Base-by-base conservation (phyloP, 805 yeast genomes). In the Candida pseudoglaebosa region DNA sequence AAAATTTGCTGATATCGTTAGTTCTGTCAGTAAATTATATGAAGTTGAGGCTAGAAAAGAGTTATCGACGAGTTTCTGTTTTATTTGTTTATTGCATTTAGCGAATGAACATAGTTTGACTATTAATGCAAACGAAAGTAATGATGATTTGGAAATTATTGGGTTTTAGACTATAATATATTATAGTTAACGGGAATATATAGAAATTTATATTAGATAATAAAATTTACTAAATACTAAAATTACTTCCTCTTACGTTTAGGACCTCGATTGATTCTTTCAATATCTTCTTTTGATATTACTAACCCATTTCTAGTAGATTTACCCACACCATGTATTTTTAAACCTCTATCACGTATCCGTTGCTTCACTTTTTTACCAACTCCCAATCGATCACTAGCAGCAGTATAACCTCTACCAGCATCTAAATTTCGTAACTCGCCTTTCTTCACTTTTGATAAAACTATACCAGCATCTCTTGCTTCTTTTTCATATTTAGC, bases 381-480 rank as follows among this genome's bases (percentile, higher is more conserved):
- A 33, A 62, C 62, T 38, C 82, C 84, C 26, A 81, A 65, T 31
- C 80, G 53, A 41, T 68, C 76, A 29, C 76, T 70, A n/a, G 67
- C 51, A 9, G 68, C 59, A 10, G 79, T 74, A 13, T 71, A 71
- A 5, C 81, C 79, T 40, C 67, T 65, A 35, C 82, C 86, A 33
- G 70, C 63, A 46, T 75, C 70, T 46, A 77, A 53, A 39, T 67
- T 67, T 50, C 93, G 69, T 40, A 82, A 66, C 44, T 82, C 77
- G 5, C 88, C 90, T 60, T 80, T 82, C 49, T 70, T 72, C 19
- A 73, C 79, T 51, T 75, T 80, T 3, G 95, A 79, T 31, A 91
- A 65, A n/a, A 93, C 74, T 39, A 91, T 85, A 10, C 98, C 98
- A 4, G 95, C 95, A 14, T 91, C 91, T 44, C 69, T 74, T 5